phyloP scores from a whole-genome alignment of 2,329 filamentous ascomycete species.

The Pestalotiopsis fici region DNA sequence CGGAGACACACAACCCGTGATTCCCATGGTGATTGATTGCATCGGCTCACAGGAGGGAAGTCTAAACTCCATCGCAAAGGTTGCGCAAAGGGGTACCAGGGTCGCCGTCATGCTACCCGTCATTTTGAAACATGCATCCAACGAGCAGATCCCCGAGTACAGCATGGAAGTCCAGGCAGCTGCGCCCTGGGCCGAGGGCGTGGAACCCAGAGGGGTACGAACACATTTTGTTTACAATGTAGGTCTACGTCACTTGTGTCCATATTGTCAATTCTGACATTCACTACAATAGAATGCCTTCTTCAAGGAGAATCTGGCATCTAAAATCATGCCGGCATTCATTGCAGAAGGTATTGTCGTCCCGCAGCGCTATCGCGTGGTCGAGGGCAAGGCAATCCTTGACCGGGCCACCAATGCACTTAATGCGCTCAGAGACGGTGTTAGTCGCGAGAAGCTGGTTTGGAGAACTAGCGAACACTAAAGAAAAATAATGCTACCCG shows the following conservation, averaged over 20 bases:
- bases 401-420: constrained; percentile 41
- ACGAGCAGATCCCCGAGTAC: constrained; percentile 50
- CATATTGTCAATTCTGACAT: background rate
- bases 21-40: constrained; percentile 56
- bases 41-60: constrained; percentile 51
- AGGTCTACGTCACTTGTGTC: constrained; percentile 19
- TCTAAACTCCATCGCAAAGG: constrained; percentile 47
- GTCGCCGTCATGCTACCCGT: constrained; percentile 64
- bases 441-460: constrained; percentile 42
- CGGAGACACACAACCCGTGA: constrained; percentile 16
- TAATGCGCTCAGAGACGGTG: constrained; percentile 33
- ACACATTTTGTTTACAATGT: constrained; percentile 55
- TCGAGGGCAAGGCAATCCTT: constrained; percentile 39
- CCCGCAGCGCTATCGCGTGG: constrained; percentile 41
- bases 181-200: constrained; percentile 52
- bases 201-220: constrained; percentile 53
- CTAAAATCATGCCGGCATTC: constrained; percentile 54
- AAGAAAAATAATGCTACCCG: too few species aligned
- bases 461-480: constrained; percentile 25
- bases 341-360: constrained; percentile 37
- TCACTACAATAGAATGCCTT: constrained; percentile 48
- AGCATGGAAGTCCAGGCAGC: constrained; percentile 50
- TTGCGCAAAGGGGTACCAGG: constrained; percentile 48
- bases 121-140: constrained; percentile 53
- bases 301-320: constrained; percentile 54